Evolutionary conservation across 495 filamentous ascomycete species (phyloP).

Genomic region (Talaromyces liani): DNA sequence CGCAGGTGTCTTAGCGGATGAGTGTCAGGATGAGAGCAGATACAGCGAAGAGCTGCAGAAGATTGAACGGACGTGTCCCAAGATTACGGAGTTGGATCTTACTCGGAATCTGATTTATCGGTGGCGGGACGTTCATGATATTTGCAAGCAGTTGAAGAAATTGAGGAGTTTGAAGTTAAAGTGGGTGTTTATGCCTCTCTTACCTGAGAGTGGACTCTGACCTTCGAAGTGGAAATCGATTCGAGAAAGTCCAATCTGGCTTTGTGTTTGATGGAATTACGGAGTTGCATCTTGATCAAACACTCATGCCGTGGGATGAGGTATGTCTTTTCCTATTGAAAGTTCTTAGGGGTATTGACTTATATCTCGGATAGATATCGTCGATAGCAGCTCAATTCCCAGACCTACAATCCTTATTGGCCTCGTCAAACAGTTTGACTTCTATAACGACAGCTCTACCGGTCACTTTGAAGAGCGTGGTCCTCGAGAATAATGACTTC

Average conservation of each 20-base stretch:
- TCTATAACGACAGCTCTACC: slow-evolving; percentile 30
- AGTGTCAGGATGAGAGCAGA: slow-evolving; percentile 20
- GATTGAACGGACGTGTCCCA: slow-evolving; percentile 36
- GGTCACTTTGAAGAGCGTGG: slow-evolving; percentile 47
- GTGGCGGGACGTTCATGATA: slow-evolving; percentile 55
- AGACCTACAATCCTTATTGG: slow-evolving; percentile 48
- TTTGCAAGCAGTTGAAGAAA: slow-evolving; percentile 58
- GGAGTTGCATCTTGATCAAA: slow-evolving; percentile 68
- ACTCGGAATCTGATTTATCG: slow-evolving; percentile 72
- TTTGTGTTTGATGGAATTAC: slow-evolving; percentile 48
- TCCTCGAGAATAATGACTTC: slow-evolving; percentile 71
- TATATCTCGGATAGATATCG: slow-evolving; percentile 26
- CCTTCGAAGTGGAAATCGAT: slow-evolving; percentile 63
- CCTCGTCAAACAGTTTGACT: slow-evolving; percentile 46
- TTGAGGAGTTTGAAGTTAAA: slow-evolving; percentile 62
- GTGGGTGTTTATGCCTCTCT: slow-evolving; percentile 36
- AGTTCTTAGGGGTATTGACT: slow-evolving; percentile 7
- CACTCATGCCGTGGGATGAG: slow-evolving; percentile 64
- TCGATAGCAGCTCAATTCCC: slow-evolving; percentile 45
- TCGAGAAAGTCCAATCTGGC: slow-evolving; percentile 41
- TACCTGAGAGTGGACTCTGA: slow-evolving; percentile 8
- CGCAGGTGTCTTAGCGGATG: slow-evolving; percentile 27
- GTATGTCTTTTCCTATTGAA: slow-evolving; percentile 27
- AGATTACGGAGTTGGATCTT: slow-evolving; percentile 76
- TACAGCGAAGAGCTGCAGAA: slow-evolving; percentile 16